Base-by-base conservation (phyloP, 1,139 yeast genomes). In the Chernovozyma sophiae-reginae region DNA sequence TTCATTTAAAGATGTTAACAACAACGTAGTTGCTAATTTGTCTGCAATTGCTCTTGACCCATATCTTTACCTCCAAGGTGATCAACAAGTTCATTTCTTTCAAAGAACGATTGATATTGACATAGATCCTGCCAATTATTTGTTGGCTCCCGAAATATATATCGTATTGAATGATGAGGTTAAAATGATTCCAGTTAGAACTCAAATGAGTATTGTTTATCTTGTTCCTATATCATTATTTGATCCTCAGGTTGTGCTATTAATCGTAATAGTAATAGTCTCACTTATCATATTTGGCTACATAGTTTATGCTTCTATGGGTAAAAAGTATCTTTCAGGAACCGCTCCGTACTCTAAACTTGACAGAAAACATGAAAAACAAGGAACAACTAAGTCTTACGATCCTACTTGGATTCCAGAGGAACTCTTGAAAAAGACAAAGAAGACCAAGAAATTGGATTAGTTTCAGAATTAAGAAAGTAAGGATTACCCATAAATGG, bases 1-100 rank as follows among this genome's bases (percentile, higher is more conserved):
- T 36, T 59, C 75, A 35, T 72, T 86, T 58, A 67, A 72, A 41
- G 76, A 81, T 45, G 64, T 63, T 43, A 70, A 72, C 40, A 74
- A 78, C 46, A 68, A 70, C 40, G 51, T 68, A 42, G 58, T 62
- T 39, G 77, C 81, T 47, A 83, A 84, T 55, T 67, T 86, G 54
- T 78, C 94, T 25, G 74, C 79, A 32, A 74, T 79, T 38, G 67
- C 75, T 40, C 62, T 86, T 39, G 94, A 86, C 10, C 87, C 94
- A 12, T 43, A 37, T 47, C 60, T 4, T 63, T 82, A 40, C 29
- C 17, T 26, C 12, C 6, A 26, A 8, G 11, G 11, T 16, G 29
- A 26, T 26, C 10, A 12, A 26, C 10, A 16, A 67, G 56, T 16
- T 46, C 51, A 13, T 79, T 81, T 58, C 6, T 34, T 34, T 26